Percentiles rank a stretch among this genome's conserved stretches.
These are phyloP conservation scores for Abrus pulchellus DNA, from an alignment of 306 rosid genomes.

Conservation along the genomic window DNA sequence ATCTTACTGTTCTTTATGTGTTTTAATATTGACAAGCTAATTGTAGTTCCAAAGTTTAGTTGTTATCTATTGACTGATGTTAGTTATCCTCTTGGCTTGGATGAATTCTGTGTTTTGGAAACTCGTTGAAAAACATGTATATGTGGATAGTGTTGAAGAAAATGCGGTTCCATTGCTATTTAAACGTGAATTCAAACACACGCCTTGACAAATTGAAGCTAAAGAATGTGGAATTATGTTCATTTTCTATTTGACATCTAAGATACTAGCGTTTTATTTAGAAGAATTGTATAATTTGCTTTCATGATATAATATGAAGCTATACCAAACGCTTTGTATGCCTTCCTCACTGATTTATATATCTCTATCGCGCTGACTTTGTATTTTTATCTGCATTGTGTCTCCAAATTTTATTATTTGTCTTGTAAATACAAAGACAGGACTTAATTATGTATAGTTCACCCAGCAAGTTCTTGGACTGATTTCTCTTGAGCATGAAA, in stretches of 20 bases:
- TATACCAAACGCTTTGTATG: not conserved
- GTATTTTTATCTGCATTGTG: not conserved
- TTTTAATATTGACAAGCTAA: not conserved
- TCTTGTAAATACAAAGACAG: not conserved
- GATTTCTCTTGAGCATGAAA: constrained; percentile 29
- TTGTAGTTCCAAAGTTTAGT: constrained; percentile 24
- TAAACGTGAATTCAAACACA: no score
- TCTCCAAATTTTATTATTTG: not conserved
- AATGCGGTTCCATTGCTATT: no score
- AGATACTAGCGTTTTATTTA: not conserved
- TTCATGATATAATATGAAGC: constrained; percentile 6
- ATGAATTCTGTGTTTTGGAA: not conserved
- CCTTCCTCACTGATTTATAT: constrained; percentile 1
- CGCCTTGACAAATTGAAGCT: not conserved
- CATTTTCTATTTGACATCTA: not conserved
- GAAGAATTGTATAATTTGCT: constrained; percentile 18
- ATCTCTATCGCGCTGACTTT: not conserved
- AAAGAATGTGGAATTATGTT: constrained; percentile 1
- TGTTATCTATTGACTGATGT: constrained; percentile 10
- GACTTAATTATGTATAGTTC: not conserved
- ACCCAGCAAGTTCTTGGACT: not conserved
- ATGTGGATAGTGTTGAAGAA: no score
- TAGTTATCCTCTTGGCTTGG: not conserved
- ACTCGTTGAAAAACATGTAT: no score
- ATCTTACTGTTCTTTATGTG: constrained; percentile 12